These are phyloP conservation scores for Debaryomycetaceae sp. DNA, from an alignment of 1,139 yeast genomes.

Conservation along the genomic window DNA sequence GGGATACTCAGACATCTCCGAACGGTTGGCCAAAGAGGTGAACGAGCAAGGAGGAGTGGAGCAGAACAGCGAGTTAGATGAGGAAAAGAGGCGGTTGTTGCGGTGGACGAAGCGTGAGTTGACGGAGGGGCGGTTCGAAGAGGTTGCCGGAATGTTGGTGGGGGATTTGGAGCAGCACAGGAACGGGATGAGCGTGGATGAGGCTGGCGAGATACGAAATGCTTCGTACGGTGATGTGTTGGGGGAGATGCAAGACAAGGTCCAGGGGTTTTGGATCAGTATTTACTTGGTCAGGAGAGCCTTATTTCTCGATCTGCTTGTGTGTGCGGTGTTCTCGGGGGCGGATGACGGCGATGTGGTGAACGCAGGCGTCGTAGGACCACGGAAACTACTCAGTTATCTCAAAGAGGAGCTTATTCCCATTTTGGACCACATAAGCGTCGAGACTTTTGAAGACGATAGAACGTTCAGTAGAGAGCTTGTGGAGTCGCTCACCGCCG, in stretches of 20 bases:
- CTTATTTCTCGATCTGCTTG: conserved; percentile 17
- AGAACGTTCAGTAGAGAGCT: conserved; percentile 1
- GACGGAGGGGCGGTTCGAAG: conserved; percentile 20
- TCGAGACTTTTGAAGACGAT: not conserved
- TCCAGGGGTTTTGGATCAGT: conserved; percentile 12
- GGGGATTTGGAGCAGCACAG: conserved; percentile 2
- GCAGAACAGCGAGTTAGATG: conserved; percentile 1
- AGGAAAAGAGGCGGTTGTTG: conserved; percentile 7
- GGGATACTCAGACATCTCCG: conserved; percentile 19
- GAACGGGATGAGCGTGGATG: conserved; percentile 5
- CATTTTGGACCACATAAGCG: conserved; percentile 20
- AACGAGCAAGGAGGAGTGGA: not conserved
- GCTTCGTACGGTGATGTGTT: conserved; percentile 3
- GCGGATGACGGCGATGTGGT: conserved; percentile 3
- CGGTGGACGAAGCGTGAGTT: conserved; percentile 24
- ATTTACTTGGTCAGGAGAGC: conserved; percentile 27
- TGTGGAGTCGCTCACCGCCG: conserved; percentile 17
- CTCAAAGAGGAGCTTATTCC: conserved; percentile 28
- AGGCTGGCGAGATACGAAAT: conserved; percentile 3
- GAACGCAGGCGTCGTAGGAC: conserved; percentile 1
- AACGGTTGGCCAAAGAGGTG: conserved; percentile 3
- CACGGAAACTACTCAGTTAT: conserved; percentile 10
- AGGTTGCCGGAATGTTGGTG: conserved; percentile 13
- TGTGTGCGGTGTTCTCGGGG: conserved; percentile 2
- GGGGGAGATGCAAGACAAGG: conserved; percentile 2